Evolutionary conservation across 129 eudicot species (phyloP), one percentile per base, ranked within the genome.

Genomic region (Helichrysum umbraculigerum): DNA sequence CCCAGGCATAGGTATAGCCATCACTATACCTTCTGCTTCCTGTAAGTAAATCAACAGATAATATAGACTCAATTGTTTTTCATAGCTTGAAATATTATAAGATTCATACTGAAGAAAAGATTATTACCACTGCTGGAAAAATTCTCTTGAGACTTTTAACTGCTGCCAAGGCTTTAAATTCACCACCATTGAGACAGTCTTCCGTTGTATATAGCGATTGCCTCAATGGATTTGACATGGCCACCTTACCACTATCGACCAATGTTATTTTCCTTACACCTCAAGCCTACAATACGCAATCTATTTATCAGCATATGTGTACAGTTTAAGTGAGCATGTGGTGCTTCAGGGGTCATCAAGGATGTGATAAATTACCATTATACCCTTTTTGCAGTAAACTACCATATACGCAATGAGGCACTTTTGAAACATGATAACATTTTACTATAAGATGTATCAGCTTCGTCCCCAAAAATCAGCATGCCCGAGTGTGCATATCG

Each of bases 1-100:
- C 28, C 98, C 97, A 60, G 98, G 98, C 97, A 93, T 93, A 6
- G 98, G 98, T 71, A 91, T 93, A 30, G 96, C 86, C 98, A 91
- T 91, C 39, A 93, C 92, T 81, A 93, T 59, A 41, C 90, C 89
- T 81, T 88, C 90, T 21, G 93, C 96, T 85, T 93, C 98, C 98
- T 93, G 81, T 33, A 29, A 71, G 50, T 47, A 57, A 6, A 71
- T 21, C 20, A 44, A 39, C 29, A 12, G 22, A 52, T 34, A 5
- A 2, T 5, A 54, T 8, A 66, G 15, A 21, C 14, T 19, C 2
- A 30, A 30, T 30, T 30, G 32, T 25, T 39, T 44, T 44, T 16
- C 17, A 44, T 7, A 44, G 7, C 52, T 3, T 44, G 17, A 47
- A 47, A 47, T 47, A 47, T 12, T 47, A 14, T 2, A 47, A 47